These are phyloP conservation scores for Polytrichum formosum DNA, from an alignment of 225 moss, liverwort and hornwort genomes.

Conservation along the genomic window DNA sequence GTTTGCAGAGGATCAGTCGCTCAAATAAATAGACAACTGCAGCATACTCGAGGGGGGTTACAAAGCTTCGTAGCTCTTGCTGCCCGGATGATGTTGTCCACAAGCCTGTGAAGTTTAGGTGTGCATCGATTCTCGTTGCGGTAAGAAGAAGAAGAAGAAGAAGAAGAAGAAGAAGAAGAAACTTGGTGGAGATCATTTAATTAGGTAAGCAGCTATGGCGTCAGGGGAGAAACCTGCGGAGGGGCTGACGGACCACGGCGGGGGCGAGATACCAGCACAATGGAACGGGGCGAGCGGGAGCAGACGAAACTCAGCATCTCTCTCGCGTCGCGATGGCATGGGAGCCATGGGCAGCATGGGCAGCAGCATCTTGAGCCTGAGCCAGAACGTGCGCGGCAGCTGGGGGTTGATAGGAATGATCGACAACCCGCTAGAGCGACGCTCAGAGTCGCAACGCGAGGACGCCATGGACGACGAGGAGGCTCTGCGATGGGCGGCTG, in stretches of 20 bases:
- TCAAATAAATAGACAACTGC: too few species aligned
- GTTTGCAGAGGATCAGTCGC: too few species aligned
- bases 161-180: too few species aligned
- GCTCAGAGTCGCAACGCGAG: constrained; percentile 10
- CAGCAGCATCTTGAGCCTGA: constrained; percentile 21
- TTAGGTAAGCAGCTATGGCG: not conserved
- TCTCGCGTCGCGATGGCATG: constrained; percentile 4
- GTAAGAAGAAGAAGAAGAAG: too few species aligned
- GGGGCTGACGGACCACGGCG: not conserved
- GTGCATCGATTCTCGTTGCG: too few species aligned
- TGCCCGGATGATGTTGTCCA: too few species aligned
- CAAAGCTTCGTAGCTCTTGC: too few species aligned
- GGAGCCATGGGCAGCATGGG: constrained; percentile 8
- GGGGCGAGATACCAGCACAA: not conserved
- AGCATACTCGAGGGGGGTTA: too few species aligned
- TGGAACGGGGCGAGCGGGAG: constrained; percentile 4
- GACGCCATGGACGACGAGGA: constrained; percentile 48
- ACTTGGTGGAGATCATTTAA: too few species aligned
- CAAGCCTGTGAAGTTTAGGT: too few species aligned
- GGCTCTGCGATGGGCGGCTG: constrained; percentile 46
- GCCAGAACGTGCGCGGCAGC: constrained; percentile 15
- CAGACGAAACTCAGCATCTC: not conserved
- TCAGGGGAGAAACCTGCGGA: not conserved
- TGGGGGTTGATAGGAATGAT: constrained; percentile 37
- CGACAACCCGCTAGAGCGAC: constrained; percentile 41